A percentile compares a stretch with the other conserved stretches of the same genome.
phyloP scores from a whole-genome alignment of 257 asterid genomes.

The Solanum clarkiae region DNA sequence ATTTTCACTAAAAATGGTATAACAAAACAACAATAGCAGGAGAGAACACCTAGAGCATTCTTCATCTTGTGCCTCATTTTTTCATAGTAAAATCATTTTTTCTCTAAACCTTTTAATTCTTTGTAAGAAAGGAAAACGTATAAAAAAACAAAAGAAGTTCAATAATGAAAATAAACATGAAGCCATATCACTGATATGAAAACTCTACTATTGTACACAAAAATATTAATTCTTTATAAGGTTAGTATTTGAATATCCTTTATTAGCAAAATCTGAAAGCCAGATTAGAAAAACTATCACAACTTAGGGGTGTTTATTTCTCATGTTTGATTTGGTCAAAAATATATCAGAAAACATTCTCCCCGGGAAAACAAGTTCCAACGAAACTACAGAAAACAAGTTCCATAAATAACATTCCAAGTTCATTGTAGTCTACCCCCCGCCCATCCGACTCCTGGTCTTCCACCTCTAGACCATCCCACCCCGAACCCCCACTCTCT shows the following conservation, averaged over 20 bases:
- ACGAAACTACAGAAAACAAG: not conserved
- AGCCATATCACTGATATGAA: not conserved
- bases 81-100: not conserved
- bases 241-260: not conserved
- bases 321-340: not conserved
- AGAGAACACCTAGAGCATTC: not conserved
- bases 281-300: not conserved
- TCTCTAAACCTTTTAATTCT: not conserved
- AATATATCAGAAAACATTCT: not conserved
- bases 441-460: not conserved
- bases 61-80: not conserved
- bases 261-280: not conserved
- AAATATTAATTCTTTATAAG: not conserved
- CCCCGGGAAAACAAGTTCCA: not conserved
- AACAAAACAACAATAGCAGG: not conserved
- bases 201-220: not conserved
- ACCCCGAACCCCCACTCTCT: not conserved
- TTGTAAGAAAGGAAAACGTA: not conserved
- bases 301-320: not conserved
- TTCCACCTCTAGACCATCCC: not conserved
- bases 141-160: not conserved
- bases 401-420: not conserved
- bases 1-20: not conserved
- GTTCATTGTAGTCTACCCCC: not conserved
- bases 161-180: not conserved